A percentile compares a stretch with the other conserved stretches of the same genome.
Evolutionary conservation across 164 flowering plant genomes (phyloP).

Genomic region (Taxillus chinensis): DNA sequence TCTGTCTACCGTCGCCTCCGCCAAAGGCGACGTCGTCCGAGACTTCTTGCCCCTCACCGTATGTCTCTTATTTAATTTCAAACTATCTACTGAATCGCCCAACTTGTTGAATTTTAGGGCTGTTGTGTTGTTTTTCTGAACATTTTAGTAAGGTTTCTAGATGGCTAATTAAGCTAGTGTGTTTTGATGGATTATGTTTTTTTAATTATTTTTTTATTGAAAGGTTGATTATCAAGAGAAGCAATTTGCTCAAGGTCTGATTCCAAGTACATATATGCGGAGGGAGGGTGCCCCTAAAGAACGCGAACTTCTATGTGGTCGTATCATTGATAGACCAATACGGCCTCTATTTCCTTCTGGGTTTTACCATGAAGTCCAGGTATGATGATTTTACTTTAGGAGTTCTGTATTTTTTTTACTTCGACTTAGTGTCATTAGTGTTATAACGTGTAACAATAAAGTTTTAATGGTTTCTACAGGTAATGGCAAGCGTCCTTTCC

Average conservation of each 20-base stretch:
- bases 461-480: slow-evolving; percentile 27
- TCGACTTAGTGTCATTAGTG: too few relatives aligned
- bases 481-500: slow-evolving; percentile 86
- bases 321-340: slow-evolving; percentile 85
- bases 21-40: slow-evolving; percentile 48
- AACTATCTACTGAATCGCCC: too few relatives aligned
- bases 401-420: not conserved
- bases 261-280: slow-evolving; percentile 81
- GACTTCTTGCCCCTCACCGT: slow-evolving; percentile 94
- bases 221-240: slow-evolving; percentile 99
- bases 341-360: slow-evolving; percentile 93
- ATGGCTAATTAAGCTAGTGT: too few relatives aligned
- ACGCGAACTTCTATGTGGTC: slow-evolving; percentile 89
- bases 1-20: slow-evolving; percentile 60
- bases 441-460: not conserved
- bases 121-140: too few relatives aligned
- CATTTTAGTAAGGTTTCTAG: too few relatives aligned
- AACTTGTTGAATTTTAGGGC: too few relatives aligned
- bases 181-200: too few relatives aligned
- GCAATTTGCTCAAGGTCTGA: slow-evolving; percentile 90
- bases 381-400: slow-evolving; percentile 12
- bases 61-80: not conserved
- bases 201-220: too few relatives aligned
- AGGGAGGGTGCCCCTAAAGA: slow-evolving; percentile 98
- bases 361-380: slow-evolving; percentile 95